Evolutionary conservation across 139 green algal species (phyloP).

Genomic region (Chlorella sp.): DNA sequence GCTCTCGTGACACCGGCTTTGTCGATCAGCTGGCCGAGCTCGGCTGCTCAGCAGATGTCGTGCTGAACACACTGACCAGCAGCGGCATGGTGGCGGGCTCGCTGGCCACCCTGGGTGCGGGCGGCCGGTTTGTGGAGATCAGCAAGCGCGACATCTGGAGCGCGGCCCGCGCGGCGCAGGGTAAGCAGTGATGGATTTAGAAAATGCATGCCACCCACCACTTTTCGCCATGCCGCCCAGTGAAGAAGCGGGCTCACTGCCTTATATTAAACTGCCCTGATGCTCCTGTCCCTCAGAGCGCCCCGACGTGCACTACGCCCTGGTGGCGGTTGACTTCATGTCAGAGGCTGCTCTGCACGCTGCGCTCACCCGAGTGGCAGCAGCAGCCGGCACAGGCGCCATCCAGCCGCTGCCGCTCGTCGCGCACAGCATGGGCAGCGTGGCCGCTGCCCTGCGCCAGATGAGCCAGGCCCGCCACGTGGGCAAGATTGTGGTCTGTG

Average conservation of each 20-base stretch:
- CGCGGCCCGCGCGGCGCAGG: constrained; percentile 35
- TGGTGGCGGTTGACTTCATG: constrained; percentile 92
- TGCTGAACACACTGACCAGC: constrained; percentile 88
- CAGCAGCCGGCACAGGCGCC: constrained; percentile 45
- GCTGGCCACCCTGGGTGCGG: constrained; percentile 59
- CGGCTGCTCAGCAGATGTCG: constrained; percentile 65
- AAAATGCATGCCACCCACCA: not conserved
- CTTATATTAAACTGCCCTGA: constrained; percentile 3
- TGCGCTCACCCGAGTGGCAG: constrained; percentile 44
- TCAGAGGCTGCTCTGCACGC: constrained; percentile 57
- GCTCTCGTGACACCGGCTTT: constrained; percentile 75
- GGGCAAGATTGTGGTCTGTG: constrained; percentile 81
- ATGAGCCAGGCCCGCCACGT: constrained; percentile 85
- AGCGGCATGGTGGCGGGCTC: constrained; percentile 85
- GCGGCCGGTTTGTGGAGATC: constrained; percentile 85
- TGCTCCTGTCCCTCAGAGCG: constrained; percentile 57
- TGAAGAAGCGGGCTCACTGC: too few relatives aligned
- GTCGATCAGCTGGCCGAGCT: constrained; percentile 55
- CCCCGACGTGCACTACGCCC: constrained; percentile 74
- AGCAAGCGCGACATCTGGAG: constrained; percentile 92
- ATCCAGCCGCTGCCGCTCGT: constrained; percentile 59
- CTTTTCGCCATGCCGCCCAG: too few relatives aligned
- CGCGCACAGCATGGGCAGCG: constrained; percentile 49
- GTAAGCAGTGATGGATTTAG: not conserved
- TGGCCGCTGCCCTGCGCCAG: constrained; percentile 74